Evolutionary conservation across 495 filamentous ascomycete species (phyloP).

Genomic region (Clavariopsis aquatica): DNA sequence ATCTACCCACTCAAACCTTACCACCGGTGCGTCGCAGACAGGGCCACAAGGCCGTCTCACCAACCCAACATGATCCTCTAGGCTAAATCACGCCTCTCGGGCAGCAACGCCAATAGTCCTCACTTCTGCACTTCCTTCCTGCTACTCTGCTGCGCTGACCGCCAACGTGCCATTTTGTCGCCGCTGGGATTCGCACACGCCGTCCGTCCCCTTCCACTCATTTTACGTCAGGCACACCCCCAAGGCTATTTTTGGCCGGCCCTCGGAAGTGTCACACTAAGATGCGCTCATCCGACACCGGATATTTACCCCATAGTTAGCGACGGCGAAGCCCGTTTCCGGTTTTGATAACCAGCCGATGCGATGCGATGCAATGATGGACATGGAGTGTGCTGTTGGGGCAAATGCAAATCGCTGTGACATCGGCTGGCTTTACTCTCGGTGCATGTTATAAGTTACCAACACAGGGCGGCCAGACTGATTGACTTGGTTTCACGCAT

Average conservation of each 20-base stretch:
- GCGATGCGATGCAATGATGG: no score
- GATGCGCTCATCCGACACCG: neutral
- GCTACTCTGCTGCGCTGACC: slow-evolving; percentile 9
- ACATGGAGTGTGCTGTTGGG: no score
- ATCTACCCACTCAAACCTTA: neutral
- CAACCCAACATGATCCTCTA: no score
- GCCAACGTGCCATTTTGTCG: neutral
- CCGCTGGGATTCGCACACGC: neutral
- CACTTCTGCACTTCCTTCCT: neutral
- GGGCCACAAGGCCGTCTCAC: neutral
- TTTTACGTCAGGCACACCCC: no score
- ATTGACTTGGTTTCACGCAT: neutral
- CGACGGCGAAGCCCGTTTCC: neutral
- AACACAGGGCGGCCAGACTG: neutral
- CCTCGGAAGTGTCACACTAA: neutral
- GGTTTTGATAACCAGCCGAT: neutral
- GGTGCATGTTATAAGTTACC: neutral
- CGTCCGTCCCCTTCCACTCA: no score
- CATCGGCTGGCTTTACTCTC: no score
- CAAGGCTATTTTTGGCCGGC: slow-evolving; percentile 6
- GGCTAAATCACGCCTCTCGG: slow-evolving; percentile 17
- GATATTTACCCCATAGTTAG: slow-evolving; percentile 1
- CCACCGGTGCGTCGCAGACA: neutral
- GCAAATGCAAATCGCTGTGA: no score
- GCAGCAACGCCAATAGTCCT: neutral